phyloP scores from a whole-genome alignment of 345 rosid genomes.

The Xanthoceras sorbifolium region DNA sequence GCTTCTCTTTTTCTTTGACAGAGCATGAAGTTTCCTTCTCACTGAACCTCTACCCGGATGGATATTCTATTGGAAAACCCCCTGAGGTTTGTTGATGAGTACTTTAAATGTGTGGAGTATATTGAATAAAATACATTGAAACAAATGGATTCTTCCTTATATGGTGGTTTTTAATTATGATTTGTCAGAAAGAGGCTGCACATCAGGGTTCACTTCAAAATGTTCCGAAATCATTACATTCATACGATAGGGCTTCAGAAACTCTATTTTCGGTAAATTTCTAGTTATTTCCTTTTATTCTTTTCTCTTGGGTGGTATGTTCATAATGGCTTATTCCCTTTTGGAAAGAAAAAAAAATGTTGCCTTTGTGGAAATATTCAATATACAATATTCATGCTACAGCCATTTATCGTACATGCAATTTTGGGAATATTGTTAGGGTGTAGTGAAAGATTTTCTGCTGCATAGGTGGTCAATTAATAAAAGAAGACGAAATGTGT shows the following conservation, averaged over 20 bases:
- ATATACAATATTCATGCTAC: neutral
- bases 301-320: conserved; percentile 7
- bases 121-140: conserved; percentile 10
- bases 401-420: neutral
- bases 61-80: conserved; percentile 75
- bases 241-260: conserved; percentile 90
- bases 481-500: neutral
- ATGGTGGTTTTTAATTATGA: conserved; percentile 21
- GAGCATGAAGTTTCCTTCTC: conserved; percentile 76
- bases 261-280: conserved; percentile 70
- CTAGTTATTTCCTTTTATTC: conserved; percentile 11
- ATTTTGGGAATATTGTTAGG: neutral
- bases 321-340: neutral
- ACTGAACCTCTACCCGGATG: conserved; percentile 73
- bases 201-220: conserved; percentile 56
- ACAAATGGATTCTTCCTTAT: neutral
- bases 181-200: conserved; percentile 47
- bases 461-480: neutral
- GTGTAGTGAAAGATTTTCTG: neutral
- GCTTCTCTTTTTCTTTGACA: conserved; percentile 36
- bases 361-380: conserved; percentile 2
- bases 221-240: conserved; percentile 64
- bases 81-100: conserved; percentile 60
- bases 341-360: neutral
- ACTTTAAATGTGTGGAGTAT: conserved; percentile 7